Percentiles rank a stretch among this genome's conserved stretches.
Evolutionary conservation across 192 early-diverging fungal genomes (phyloP).

Genomic region (Phlyctochytrium arcticum): DNA sequence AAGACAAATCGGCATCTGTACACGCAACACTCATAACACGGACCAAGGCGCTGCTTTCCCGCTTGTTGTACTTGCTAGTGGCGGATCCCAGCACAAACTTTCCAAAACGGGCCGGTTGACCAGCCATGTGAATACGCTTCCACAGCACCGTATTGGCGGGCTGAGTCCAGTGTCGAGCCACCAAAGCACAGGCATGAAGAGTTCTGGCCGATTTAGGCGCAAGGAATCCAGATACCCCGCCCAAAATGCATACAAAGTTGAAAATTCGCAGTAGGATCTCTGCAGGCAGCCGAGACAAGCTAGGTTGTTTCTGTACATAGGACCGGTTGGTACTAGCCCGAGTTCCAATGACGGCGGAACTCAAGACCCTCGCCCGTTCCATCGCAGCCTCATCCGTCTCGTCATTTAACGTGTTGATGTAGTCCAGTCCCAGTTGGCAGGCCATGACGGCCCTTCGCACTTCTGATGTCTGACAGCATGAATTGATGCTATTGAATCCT

Average conservation of each 20-base stretch:
- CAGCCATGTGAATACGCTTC: slow-evolving; percentile 21
- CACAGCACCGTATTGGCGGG: slow-evolving; percentile 21
- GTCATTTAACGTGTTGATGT: slow-evolving; percentile 10
- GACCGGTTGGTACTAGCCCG: neutral
- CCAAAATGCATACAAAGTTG: neutral
- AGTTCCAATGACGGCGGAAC: neutral
- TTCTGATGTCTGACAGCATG: slow-evolving; percentile 8
- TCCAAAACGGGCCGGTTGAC: slow-evolving; percentile 22
- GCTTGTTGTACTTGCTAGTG: slow-evolving; percentile 21
- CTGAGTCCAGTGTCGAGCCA: slow-evolving; percentile 16
- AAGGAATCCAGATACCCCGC: neutral
- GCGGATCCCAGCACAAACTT: slow-evolving; percentile 19
- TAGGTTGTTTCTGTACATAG: slow-evolving; percentile 2
- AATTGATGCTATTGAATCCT: slow-evolving; percentile 17
- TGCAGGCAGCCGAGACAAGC: slow-evolving; percentile 17
- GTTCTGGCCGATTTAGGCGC: neutral
- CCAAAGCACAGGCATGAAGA: slow-evolving; percentile 18
- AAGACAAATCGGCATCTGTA: slow-evolving; percentile 21
- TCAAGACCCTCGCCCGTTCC: neutral
- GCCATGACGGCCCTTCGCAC: slow-evolving; percentile 15
- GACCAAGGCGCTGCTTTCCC: slow-evolving; percentile 20
- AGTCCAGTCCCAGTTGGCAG: slow-evolving; percentile 22
- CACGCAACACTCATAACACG: slow-evolving; percentile 21
- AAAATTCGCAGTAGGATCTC: slow-evolving; percentile 28
- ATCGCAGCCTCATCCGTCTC: slow-evolving; percentile 2